Conservation (phyloP, 306 rosid genomes). For the Luffa acutangula region DNA sequence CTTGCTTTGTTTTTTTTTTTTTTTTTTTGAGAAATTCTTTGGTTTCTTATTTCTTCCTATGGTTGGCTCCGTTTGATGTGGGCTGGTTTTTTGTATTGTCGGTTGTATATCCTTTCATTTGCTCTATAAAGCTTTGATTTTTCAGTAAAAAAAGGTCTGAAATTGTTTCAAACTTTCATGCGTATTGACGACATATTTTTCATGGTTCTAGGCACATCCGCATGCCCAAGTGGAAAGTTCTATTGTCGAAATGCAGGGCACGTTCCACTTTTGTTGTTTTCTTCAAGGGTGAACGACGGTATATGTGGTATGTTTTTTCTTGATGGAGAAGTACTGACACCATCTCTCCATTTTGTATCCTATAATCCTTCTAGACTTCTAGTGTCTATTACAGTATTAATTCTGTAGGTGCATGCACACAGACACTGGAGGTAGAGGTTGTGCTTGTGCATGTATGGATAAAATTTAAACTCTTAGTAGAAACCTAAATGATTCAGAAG, state of each 20-base stretch:
- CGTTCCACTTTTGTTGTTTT: conserved; percentile 36
- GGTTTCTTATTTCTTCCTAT: neutral
- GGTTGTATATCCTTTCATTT: neutral
- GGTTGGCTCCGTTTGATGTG: neutral
- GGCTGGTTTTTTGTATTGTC: neutral
- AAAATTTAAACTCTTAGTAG: neutral
- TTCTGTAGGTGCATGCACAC: neutral
- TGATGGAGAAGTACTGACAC: neutral
- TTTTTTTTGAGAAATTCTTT: neutral
- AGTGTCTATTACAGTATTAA: neutral
- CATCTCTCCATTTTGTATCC: neutral
- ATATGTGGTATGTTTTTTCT: conserved; percentile 59
- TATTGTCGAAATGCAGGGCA: conserved; percentile 79
- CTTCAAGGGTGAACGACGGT: conserved; percentile 94
- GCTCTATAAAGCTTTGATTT: neutral
- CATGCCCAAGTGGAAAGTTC: conserved; percentile 76
- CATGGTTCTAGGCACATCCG: conserved; percentile 67
- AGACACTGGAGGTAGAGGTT: neutral
- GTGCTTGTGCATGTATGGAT: neutral
- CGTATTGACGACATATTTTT: neutral
- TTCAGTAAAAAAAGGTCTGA: neutral
- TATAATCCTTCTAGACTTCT: neutral
- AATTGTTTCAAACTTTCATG: neutral
- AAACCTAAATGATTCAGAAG: neutral
- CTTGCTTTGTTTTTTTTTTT: neutral